These are phyloP conservation scores for Penicillium sp. DNA, from an alignment of 2,329 filamentous ascomycete genomes.

Conservation along the genomic window DNA sequence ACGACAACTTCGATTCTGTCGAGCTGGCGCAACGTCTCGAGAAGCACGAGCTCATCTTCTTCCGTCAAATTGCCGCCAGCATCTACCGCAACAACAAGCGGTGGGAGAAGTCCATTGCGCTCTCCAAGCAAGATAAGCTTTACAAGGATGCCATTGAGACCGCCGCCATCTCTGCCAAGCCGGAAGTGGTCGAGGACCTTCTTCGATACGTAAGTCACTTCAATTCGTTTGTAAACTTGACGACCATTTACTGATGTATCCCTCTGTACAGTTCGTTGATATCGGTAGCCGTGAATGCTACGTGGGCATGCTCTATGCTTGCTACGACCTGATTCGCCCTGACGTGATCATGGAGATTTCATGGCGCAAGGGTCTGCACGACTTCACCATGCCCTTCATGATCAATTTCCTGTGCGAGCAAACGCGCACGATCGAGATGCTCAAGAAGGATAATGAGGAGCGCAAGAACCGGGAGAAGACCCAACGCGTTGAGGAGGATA, in stretches of 20 bases:
- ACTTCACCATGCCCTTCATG: constrained; percentile 99
- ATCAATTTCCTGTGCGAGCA: constrained; percentile 96
- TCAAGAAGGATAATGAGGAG: constrained; percentile 96
- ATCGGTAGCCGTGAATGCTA: constrained; percentile 99
- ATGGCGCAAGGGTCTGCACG: constrained; percentile 87
- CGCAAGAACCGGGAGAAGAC: constrained; percentile 66
- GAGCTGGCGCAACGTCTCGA: constrained; percentile 87
- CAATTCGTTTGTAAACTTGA: background rate
- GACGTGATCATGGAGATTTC: constrained; percentile 93
- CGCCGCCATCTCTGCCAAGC: constrained; percentile 81
- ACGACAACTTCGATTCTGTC: constrained; percentile 97
- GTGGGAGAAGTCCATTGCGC: constrained; percentile 96
- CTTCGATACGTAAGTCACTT: constrained; percentile 80
- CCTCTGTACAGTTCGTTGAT: constrained; percentile 73
- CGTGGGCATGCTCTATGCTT: constrained; percentile 98
- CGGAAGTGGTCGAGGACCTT: constrained; percentile 89
- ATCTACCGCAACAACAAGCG: constrained; percentile 99
- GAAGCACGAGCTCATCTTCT: constrained; percentile 97
- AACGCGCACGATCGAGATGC: constrained; percentile 70
- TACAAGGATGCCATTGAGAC: constrained; percentile 99
- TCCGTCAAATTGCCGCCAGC: constrained; percentile 94
- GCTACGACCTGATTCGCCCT: constrained; percentile 92
- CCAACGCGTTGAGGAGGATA: constrained; percentile 86
- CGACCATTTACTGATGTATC: constrained; percentile 26
- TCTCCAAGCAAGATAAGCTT: constrained; percentile 98